Conservation (phyloP, 2,329 filamentous ascomycete species). For the Ophiostoma quercus region DNA sequence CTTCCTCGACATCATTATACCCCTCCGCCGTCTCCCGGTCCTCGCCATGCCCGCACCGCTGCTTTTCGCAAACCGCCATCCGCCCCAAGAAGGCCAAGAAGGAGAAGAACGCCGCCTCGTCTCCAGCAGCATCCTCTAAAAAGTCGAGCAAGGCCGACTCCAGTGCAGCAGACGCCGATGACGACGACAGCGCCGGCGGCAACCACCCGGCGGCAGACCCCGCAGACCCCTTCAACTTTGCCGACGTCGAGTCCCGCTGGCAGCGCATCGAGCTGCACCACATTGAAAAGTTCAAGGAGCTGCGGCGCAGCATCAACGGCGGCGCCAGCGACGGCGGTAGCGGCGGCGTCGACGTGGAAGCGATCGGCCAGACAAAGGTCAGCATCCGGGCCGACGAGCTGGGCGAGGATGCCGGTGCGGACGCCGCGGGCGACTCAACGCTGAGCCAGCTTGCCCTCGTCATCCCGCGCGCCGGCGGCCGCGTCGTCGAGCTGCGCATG, state of each 20-base stretch:
- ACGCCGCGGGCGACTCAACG: not conserved
- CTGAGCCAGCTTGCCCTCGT: conserved; percentile 29
- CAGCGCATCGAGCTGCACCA: conserved; percentile 26
- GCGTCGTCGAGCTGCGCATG: conserved; percentile 29
- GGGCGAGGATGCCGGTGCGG: not conserved
- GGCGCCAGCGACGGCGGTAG: conserved; percentile 18
- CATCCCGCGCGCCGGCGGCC: conserved; percentile 28
- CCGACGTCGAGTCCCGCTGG: conserved; percentile 28
- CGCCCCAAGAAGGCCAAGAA: conserved; percentile 28
- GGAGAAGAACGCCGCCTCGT: conserved; percentile 15
- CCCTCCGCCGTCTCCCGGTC: not conserved
- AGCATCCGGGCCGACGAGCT: conserved; percentile 10
- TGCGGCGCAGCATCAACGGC: conserved; percentile 22
- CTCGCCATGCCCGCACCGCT: not conserved
- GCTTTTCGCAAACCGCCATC: conserved; percentile 24
- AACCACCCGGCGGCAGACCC: conserved; percentile 23
- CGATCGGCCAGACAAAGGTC: conserved; percentile 26
- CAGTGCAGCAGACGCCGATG: conserved; percentile 18
- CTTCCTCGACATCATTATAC: not conserved
- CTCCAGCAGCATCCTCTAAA: not conserved
- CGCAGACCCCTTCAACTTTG: conserved; percentile 26
- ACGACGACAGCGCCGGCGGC: conserved; percentile 16
- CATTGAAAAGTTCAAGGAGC: conserved; percentile 28
- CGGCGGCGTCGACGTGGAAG: conserved; percentile 27
- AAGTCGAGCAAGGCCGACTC: not conserved